These are phyloP conservation scores for Solanum dulcamara DNA, from an alignment of 257 asterid species.

Conservation along the genomic window DNA sequence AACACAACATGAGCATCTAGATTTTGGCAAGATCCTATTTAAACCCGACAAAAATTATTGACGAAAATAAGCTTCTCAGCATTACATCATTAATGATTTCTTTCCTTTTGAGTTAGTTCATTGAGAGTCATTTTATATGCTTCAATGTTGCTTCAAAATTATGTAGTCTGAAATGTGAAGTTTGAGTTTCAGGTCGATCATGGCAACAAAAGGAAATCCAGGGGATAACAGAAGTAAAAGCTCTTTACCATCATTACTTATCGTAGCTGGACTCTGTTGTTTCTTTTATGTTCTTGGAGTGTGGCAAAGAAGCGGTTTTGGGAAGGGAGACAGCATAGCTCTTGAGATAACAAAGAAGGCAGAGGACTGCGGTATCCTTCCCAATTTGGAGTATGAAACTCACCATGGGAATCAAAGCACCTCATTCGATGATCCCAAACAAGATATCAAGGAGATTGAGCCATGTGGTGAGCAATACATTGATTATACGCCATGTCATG, in stretches of 20 bases:
- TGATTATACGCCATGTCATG: conserved; percentile 39
- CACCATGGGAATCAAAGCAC: conserved; percentile 17
- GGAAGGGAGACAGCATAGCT: conserved; percentile 38
- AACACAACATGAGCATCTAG: background rate
- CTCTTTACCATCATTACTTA: conserved; percentile 12
- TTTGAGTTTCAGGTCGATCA: conserved; percentile 15
- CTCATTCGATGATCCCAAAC: conserved; percentile 1
- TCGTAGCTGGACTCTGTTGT: conserved; percentile 24
- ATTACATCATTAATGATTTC: background rate
- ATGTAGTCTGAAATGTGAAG: background rate
- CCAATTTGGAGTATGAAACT: conserved; percentile 26
- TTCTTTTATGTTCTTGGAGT: conserved; percentile 29
- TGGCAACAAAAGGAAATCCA: conserved; percentile 31
- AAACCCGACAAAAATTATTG: background rate
- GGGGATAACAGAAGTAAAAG: conserved; percentile 23
- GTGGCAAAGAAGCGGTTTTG: conserved; percentile 37
- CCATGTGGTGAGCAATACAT: conserved; percentile 19
- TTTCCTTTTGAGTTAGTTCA: background rate
- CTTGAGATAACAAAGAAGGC: conserved; percentile 22
- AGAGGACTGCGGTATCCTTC: conserved; percentile 17
- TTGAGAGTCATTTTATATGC: background rate
- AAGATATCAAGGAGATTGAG: conserved; percentile 1
- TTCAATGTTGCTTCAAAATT: background rate
- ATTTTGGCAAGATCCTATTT: background rate
- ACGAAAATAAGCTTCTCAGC: background rate